phyloP scores from a whole-genome alignment of 2,329 filamentous ascomycete species.

The Colletotrichum costaricense region DNA sequence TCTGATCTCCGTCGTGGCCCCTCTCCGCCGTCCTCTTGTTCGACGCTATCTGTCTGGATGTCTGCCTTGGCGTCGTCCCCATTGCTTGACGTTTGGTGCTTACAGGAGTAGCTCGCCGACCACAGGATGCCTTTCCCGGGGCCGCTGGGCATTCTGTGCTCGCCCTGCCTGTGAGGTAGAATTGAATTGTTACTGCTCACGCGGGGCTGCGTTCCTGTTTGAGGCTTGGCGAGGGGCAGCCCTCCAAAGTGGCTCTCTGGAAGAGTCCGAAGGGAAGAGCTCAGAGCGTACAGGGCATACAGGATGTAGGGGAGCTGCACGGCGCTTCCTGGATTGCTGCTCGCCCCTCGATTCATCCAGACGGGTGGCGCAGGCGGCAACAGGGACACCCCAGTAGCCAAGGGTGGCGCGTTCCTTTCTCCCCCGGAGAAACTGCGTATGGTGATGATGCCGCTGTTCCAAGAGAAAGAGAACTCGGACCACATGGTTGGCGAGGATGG shows the following conservation, averaged over 20 bases:
- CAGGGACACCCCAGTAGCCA: slow-evolving; percentile 6
- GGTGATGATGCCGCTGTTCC: slow-evolving; percentile 21
- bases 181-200: background rate
- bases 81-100: background rate
- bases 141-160: background rate
- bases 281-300: too few species aligned
- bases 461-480: slow-evolving; percentile 19
- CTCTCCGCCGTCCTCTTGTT: background rate
- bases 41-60: background rate
- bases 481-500: slow-evolving; percentile 12
- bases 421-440: background rate
- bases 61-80: slow-evolving; percentile 10
- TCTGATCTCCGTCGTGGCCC: background rate
- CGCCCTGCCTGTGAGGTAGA: background rate
- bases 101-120: background rate
- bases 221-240: slow-evolving; percentile 3
- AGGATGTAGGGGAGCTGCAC: too few species aligned
- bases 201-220: background rate
- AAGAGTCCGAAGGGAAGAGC: too few species aligned
- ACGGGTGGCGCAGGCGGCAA: slow-evolving; percentile 21
- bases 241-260: background rate
- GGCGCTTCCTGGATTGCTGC: too few species aligned
- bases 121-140: background rate
- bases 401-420: slow-evolving; percentile 2
- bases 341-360: slow-evolving; percentile 11